A percentile compares a stretch with the other conserved stretches of the same genome.
phyloP scores from a whole-genome alignment of 208 protist genomes.

The Trypanosoma mega region DNA sequence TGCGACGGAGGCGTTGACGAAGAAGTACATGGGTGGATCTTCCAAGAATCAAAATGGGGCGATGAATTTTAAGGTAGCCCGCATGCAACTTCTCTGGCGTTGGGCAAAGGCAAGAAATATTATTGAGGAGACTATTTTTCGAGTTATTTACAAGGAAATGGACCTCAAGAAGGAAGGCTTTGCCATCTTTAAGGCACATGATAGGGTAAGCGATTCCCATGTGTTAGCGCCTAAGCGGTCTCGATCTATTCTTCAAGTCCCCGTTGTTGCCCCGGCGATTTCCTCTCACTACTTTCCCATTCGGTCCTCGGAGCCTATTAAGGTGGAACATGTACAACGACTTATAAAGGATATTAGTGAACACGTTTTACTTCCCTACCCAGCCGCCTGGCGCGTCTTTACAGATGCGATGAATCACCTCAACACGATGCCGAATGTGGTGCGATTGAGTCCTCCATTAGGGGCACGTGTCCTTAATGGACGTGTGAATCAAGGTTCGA shows the following conservation, averaged over 20 bases:
- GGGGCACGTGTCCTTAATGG: slow-evolving; percentile 72
- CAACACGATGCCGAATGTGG: slow-evolving; percentile 83
- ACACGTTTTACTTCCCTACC: slow-evolving; percentile 75
- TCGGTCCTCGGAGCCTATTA: slow-evolving; percentile 56
- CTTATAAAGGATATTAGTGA: slow-evolving; percentile 74
- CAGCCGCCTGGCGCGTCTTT: slow-evolving; percentile 80
- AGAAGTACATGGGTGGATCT: slow-evolving; percentile 26
- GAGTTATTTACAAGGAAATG: slow-evolving; percentile 84
- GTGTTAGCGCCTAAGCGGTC: slow-evolving; percentile 73
- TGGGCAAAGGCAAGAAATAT: slow-evolving; percentile 78
- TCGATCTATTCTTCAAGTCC: slow-evolving; percentile 60
- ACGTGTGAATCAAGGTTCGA: slow-evolving; percentile 72
- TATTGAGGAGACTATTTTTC: slow-evolving; percentile 81
- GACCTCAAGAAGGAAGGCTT: slow-evolving; percentile 87
- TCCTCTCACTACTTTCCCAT: slow-evolving; percentile 82
- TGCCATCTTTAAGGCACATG: slow-evolving; percentile 83
- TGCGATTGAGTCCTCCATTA: slow-evolving; percentile 62
- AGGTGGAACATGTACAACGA: slow-evolving; percentile 57
- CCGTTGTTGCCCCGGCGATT: slow-evolving; percentile 62
- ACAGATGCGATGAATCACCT: slow-evolving; percentile 83
- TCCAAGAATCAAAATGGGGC: slow-evolving; percentile 17
- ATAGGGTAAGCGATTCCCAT: slow-evolving; percentile 76
- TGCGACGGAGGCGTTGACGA: slow-evolving; percentile 49
- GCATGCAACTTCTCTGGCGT: slow-evolving; percentile 81
- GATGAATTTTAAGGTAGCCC: slow-evolving; percentile 65